Base-by-base conservation (phyloP, 1,284 basidiomycete genomes). In the Coniferiporia sulphurascens region DNA sequence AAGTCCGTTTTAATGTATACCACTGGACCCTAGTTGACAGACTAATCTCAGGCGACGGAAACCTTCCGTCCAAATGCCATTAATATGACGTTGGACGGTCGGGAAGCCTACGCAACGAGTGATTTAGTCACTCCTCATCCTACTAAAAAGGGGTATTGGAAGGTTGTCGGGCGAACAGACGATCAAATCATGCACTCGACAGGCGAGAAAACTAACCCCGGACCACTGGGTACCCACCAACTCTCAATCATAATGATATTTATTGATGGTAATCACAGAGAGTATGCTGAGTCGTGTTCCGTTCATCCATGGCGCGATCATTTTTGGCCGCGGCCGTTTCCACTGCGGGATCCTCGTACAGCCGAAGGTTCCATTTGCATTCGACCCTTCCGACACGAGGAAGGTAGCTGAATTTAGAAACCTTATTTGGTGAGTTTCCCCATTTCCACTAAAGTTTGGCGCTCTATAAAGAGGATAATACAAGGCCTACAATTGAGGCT, bases 121-220 rank as follows among this genome's bases (percentile, higher is more conserved):
- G 80, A 82, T 65, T 63, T 82, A n/a, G n/a, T n/a, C n/a, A n/a
- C n/a, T n/a, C n/a, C n/a, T n/a, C n/a, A n/a, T n/a, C n/a, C n/a
- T n/a, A n/a, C n/a, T n/a, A n/a, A n/a, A n/a, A n/a, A n/a, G n/a
- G n/a, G n/a, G n/a, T n/a, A n/a, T n/a, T n/a, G 7, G 74, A 76
- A 74, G 61, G 69, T 80, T 15, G 72, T 68, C 46, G 80, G 81
- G 0, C 71, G 81, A 8, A 68, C 69, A 6, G 80, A 83, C 60
- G 80, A 82, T 64, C 79, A 81, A 63, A 77, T 83, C 44, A 78
- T 81, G 64, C 74, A 78, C 52, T 74, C 70, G 13, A 80, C 75
- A 3, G 80, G 80, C 8, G 80, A 82, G 64, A 82, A 82, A 73
- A 77, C 73, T 1, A 79, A 78, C 61, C 77, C 77, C 0, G 72